phyloP scores from a whole-genome alignment of 495 filamentous ascomycete genomes.

The Aspergillus bertholletiae region DNA sequence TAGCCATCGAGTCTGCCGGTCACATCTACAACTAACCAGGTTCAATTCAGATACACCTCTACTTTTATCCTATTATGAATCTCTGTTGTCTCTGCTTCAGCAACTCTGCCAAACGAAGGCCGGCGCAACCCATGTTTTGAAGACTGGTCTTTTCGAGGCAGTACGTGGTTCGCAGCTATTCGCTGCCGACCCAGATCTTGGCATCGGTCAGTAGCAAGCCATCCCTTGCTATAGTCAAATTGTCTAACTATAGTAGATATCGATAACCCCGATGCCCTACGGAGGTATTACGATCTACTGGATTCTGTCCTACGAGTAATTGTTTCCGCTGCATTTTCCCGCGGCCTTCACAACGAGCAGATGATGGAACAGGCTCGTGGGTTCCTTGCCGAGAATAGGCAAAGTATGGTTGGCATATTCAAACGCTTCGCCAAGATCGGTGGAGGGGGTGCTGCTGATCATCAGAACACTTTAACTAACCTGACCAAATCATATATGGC shows the following conservation, averaged over 20 bases:
- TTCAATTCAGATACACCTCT: conserved; percentile 45
- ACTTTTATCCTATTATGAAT: conserved; percentile 63
- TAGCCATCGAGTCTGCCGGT: conserved; percentile 2
- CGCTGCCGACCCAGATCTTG: conserved; percentile 88
- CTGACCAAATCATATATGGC: conserved; percentile 60
- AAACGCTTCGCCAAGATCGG: conserved; percentile 86
- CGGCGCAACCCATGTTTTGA: conserved; percentile 78
- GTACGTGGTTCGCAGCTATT: conserved; percentile 78
- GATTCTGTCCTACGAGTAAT: conserved; percentile 79
- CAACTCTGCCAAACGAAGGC: conserved; percentile 73
- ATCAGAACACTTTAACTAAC: conserved; percentile 41
- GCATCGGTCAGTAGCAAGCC: conserved; percentile 56
- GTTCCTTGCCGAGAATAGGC: conserved; percentile 77
- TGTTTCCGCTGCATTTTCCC: conserved; percentile 68
- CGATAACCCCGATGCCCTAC: conserved; percentile 66
- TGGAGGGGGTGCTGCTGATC: conserved; percentile 34
- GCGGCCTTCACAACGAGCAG: conserved; percentile 76
- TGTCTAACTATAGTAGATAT: conserved; percentile 44
- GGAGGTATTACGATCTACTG: conserved; percentile 79
- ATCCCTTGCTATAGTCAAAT: neutral
- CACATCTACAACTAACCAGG: conserved; percentile 14
- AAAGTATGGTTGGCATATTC: conserved; percentile 80
- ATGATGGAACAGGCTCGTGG: conserved; percentile 65
- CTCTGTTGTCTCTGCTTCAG: conserved; percentile 78
- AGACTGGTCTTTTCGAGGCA: conserved; percentile 82